Conservation (phyloP, 768 basidiomycete species). For the Leucocoprinus sp. region DNA sequence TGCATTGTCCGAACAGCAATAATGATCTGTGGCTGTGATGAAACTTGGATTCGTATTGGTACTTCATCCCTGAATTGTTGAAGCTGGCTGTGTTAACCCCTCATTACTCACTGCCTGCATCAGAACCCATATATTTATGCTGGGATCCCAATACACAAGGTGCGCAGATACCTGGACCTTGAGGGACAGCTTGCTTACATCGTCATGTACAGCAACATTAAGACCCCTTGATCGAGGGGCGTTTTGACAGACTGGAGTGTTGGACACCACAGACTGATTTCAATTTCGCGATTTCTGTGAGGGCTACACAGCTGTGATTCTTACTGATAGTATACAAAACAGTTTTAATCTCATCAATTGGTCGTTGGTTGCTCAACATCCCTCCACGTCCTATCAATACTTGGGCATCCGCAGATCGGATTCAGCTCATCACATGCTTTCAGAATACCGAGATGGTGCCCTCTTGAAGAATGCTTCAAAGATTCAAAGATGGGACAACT, state of each 20-base stretch:
- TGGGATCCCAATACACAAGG: too few species aligned
- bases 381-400: conserved; percentile 25
- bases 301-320: neutral
- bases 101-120: conserved; percentile 28
- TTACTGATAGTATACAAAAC: conserved; percentile 15
- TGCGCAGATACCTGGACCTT: conserved; percentile 11
- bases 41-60: too few species aligned
- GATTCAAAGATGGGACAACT: conserved; percentile 25
- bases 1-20: too few species aligned
- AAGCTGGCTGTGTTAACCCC: conserved; percentile 24
- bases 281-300: conserved; percentile 28
- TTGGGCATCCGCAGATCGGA: conserved; percentile 22
- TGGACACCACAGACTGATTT: conserved; percentile 29
- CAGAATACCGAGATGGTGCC: neutral
- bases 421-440: neutral
- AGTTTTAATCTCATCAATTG: conserved; percentile 24
- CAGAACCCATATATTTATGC: conserved; percentile 28
- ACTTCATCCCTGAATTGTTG: conserved; percentile 22
- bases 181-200: conserved; percentile 19
- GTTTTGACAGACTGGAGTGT: neutral
- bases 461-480: conserved; percentile 26
- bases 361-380: conserved; percentile 21
- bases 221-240: neutral
- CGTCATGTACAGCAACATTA: conserved; percentile 17
- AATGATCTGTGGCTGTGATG: too few species aligned